Base-by-base conservation (phyloP, 306 rosid species). In the Corylus avellana region DNA sequence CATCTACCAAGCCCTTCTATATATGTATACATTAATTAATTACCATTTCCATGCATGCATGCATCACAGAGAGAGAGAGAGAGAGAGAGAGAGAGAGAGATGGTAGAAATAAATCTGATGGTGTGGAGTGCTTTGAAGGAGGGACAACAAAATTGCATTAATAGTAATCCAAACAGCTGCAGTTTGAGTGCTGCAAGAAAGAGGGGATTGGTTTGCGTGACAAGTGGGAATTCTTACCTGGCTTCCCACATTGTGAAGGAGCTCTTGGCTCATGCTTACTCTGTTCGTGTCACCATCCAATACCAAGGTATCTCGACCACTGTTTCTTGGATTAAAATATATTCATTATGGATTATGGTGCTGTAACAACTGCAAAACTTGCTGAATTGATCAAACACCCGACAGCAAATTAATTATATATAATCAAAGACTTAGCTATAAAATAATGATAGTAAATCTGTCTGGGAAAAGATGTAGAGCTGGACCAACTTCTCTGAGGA, bases 221-320 rank as follows among this genome's bases (percentile, higher is more conserved):
- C 70, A 35, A 64, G 48, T 35, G 70, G 70, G 70, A 64, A 64
- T 35, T 64, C 70, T 64, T 64, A 64, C 47, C 14, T 64, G 12
- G 70, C 22, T 32, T 64, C 70, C 46, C 48, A 64, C 70, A 35
- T 64, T 1, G 70, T 35, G 47, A 64, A 35, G 70, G 70, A 64
- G 48, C 70, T 64, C 16, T 37, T 32, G 70, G 46, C 70, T 64
- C 10, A 32, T 9, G 48, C 22, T 16, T 64, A 64, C 12, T 22
- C 70, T 3, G 47, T 64, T 64, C 70, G 70, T 64, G 70, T 64
- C 46, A 64, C 70, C 8, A 35, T 64, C 20, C 70, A 64, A 64
- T 13, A 64, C 46, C 70, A 35, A 64, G 70, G 70, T 63, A 63
- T 4, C 12, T 10, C 11, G 9, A 58, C 27, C 9, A 32, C 12